Evolutionary conservation across 2,329 filamentous ascomycete species (phyloP).

Genomic region (Paecilomyces fulvus): DNA sequence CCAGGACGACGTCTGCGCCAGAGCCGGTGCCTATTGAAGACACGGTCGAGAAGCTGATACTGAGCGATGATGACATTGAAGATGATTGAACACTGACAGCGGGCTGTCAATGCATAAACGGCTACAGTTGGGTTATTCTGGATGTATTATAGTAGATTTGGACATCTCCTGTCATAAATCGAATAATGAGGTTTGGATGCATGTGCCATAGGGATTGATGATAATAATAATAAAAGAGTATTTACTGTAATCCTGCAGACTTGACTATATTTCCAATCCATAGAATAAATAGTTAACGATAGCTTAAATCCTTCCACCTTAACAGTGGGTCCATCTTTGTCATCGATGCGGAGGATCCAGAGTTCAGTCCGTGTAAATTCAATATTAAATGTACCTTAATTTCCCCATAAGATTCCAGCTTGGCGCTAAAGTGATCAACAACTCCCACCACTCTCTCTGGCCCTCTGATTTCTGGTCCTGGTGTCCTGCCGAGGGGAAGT

Average conservation of each 20-base stretch:
- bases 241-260: too few species aligned
- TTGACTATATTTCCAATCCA: too few species aligned
- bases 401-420: neutral
- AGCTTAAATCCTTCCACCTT: too few species aligned
- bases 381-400: neutral
- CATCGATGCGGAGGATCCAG: too few species aligned
- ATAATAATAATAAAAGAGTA: too few species aligned
- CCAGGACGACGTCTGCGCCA: slow-evolving; percentile 13
- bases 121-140: neutral
- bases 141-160: too few species aligned
- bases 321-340: too few species aligned
- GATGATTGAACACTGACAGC: slow-evolving; percentile 41
- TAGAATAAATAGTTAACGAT: too few species aligned
- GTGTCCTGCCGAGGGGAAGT: neutral
- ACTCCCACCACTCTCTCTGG: neutral
- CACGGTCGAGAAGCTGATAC: slow-evolving; percentile 57
- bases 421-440: neutral
- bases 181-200: too few species aligned
- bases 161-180: too few species aligned
- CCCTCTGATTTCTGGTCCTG: neutral
- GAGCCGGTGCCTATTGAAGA: slow-evolving; percentile 29
- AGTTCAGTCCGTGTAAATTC: neutral
- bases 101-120: neutral
- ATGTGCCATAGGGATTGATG: too few species aligned
- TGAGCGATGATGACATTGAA: slow-evolving; percentile 81